Evolutionary conservation across 2,329 filamentous ascomycete species (phyloP), one percentile per base, ranked within the genome.

Genomic region (Lachnum nothofagi): DNA sequence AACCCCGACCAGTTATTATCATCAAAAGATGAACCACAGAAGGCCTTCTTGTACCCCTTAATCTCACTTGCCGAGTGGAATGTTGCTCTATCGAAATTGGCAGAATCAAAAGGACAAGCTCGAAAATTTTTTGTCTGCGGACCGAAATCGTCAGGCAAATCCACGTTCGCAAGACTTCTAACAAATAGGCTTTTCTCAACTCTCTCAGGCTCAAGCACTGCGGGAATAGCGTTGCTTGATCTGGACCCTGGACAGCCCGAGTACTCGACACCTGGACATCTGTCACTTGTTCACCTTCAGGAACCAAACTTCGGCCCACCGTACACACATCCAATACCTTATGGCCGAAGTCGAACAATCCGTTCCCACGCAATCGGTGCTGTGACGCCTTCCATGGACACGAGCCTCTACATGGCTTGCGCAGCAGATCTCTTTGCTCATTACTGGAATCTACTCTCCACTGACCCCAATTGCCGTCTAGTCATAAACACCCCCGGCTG

Each of bases 241-340:
- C 72, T 91, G 8, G 87, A 93, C 61, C 85, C 86, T 1, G 84
- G 83, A 0, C 86, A 90, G 60, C 85, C 87, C 2, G 87, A 91
- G 61, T 90, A 85, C 63, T 79, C 78, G 0, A 75, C 83, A 1
- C 78, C 83, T 0, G 86, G 87, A 0, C 81, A 85, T 12, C 62
- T 91, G 17, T 86, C 86, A 1, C 76, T 91, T 3, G 70, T 83
- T 12, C 72, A 78, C 23, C 67, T 90, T 9, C 72, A 70, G 1
- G 67, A 73, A 24, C 79, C 83, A 0, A 82, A 88, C 43, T 69
- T 91, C 4, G 77, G 80, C 0, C 78, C 85, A 1, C 74, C 85
- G 0, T 91, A 87, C 60, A 80, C 80, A 6, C 84, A 87, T 55
- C 76, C 71, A 69, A 3, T 58, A 60, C 67, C 62, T 17, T 54